Evolutionary conservation across 1,284 basidiomycete genomes (phyloP), one percentile per base, ranked within the genome.

Genomic region (Sporisorium iseilematis-ciliati): DNA sequence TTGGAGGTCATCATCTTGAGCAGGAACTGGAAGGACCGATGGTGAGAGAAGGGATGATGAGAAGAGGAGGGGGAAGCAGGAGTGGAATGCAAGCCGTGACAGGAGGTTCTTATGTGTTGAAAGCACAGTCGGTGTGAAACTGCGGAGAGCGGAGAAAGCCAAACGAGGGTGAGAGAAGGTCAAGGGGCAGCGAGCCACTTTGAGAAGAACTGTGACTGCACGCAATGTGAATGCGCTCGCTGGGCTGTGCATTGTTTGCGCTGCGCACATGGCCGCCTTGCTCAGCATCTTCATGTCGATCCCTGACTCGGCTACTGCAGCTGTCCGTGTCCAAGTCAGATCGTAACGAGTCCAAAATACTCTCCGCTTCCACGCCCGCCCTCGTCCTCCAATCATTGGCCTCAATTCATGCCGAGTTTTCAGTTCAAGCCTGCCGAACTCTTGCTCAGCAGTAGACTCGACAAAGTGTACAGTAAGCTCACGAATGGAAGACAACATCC

Each of bases 1-100:
- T 35, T 63, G 20, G 46, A 40, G 16, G 64, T 51, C 64, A 66
- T 72, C 59, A 62, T 71, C 50, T 53, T 70, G 46, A 5, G 46
- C 26, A 49, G 29, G 4, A 40, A 41, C 51, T 42, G n/a, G 25
- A 21, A 33, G 21, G 14, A 33, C 40, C 7, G 25, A 35, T 21
- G 16, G 12, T 26, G 23, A 23, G 25, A 41, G 11, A 8, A 12
- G 31, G 25, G 12, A 31, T 11, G 38, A 16, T 43, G 40, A 20
- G 45, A 42, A 23, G 35, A 18, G 38, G 45, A 48, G 14, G 33
- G 33, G 20, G 18, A 45, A 21, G 33, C 2, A 48, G 43, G 52
- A 56, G 38, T 29, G 29, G 29, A 29, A 29, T 29, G 29, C 29
- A 46, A 25, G 45, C 26, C 23, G 21, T 26, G 45, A n/a, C n/a